phyloP scores from a whole-genome alignment of 345 rosid species.

The Durio zibethinus region DNA sequence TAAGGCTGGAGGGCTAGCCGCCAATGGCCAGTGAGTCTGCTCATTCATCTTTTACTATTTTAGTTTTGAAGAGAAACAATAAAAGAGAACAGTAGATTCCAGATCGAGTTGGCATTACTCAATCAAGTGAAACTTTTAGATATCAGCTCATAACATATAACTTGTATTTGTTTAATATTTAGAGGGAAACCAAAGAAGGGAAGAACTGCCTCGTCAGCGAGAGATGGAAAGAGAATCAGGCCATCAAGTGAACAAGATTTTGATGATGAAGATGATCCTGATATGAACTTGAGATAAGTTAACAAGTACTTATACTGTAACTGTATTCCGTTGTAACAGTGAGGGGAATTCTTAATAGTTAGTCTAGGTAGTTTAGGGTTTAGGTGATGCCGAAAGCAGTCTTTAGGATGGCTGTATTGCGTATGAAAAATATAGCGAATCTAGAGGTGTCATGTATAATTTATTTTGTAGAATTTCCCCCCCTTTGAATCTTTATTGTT shows the following conservation, averaged over 20 bases:
- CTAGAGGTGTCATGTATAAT: neutral
- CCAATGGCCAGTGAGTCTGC: conserved; percentile 39
- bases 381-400: neutral
- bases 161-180: neutral
- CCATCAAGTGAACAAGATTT: conserved; percentile 32
- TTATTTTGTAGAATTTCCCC: neutral
- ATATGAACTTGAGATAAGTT: conserved; percentile 25
- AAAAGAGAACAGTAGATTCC: too few relatives aligned
- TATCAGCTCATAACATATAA: neutral
- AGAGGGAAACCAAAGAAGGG: conserved; percentile 51
- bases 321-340: neutral
- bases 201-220: conserved; percentile 19
- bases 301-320: neutral
- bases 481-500: neutral
- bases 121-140: neutral
- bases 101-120: neutral
- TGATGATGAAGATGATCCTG: conserved; percentile 45
- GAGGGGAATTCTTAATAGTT: neutral
- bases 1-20: conserved; percentile 29
- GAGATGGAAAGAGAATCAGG: conserved; percentile 36
- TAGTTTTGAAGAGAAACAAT: neutral
- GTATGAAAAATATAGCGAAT: neutral
- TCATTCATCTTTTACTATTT: neutral
- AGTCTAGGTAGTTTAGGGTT: neutral
- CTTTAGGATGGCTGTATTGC: neutral